Evolutionary conservation across 129 eudicot genomes (phyloP).

Genomic region (Flaveria ramosissima): DNA sequence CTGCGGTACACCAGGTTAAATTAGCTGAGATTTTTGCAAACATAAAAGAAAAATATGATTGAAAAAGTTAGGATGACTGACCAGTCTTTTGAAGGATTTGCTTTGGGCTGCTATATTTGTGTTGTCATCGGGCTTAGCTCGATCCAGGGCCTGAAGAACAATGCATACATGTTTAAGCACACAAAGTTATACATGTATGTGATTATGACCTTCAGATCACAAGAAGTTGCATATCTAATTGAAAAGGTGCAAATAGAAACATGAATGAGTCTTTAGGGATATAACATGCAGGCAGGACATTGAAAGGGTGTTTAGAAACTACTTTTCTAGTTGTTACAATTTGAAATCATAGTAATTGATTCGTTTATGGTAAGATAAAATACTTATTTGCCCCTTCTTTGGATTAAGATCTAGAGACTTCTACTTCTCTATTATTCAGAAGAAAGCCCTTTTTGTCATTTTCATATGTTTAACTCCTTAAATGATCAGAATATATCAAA

Average conservation of each 20-base stretch:
- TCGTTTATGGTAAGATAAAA: neutral
- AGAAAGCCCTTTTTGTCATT: neutral
- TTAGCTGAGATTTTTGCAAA: constrained; percentile 10
- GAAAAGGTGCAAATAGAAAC: neutral
- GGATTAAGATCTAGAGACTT: neutral
- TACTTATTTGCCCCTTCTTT: neutral
- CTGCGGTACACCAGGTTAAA: constrained; percentile 31
- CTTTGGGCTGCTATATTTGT: constrained; percentile 46
- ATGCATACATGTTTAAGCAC: constrained; percentile 21
- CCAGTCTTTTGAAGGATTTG: constrained; percentile 74
- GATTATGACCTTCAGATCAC: neutral
- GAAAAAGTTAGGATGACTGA: constrained; percentile 22
- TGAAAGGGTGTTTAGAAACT: neutral
- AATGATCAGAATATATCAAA: neutral
- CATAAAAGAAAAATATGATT: neutral
- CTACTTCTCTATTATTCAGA: neutral
- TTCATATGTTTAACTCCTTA: neutral
- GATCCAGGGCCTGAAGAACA: constrained; percentile 63
- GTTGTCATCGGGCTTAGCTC: constrained; percentile 72
- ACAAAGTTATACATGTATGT: constrained; percentile 9
- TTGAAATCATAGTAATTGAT: neutral
- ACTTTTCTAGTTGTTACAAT: neutral
- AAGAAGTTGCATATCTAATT: neutral
- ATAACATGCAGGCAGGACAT: constrained; percentile 3
- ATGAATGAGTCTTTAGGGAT: neutral